Percentiles rank a stretch among this genome's conserved stretches.
Evolutionary conservation across 352 stramenopile genomes (phyloP).

Genomic region (Nothophytophthora sp.): DNA sequence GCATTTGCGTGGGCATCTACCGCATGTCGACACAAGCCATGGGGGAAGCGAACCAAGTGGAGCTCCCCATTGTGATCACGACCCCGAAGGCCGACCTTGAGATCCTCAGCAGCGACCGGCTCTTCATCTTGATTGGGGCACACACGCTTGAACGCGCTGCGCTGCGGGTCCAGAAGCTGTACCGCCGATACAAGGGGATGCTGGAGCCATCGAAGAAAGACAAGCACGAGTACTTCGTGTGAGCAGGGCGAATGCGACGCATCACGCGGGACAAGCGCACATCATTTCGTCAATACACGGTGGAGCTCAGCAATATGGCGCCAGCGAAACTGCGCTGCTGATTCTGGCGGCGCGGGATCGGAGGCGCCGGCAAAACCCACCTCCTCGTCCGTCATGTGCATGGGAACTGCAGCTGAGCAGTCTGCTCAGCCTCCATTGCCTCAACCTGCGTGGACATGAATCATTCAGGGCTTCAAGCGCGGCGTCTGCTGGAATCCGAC

Average conservation of each 20-base stretch:
- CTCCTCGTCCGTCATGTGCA: too few species aligned
- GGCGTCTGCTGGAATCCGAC: too few species aligned
- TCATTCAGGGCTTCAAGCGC: too few species aligned
- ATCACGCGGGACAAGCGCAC: not conserved
- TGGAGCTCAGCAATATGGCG: too few species aligned
- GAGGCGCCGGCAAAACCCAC: too few species aligned
- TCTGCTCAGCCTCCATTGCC: too few species aligned
- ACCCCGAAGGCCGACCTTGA: constrained; percentile 54
- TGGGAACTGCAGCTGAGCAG: too few species aligned
- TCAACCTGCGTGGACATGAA: too few species aligned
- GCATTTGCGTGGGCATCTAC: constrained; percentile 77
- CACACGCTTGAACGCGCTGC: constrained; percentile 75
- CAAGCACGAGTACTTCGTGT: constrained; percentile 9
- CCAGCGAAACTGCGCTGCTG: too few species aligned
- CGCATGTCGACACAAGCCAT: constrained; percentile 59
- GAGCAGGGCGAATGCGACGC: not conserved
- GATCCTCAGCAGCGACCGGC: constrained; percentile 48
- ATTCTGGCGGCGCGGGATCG: too few species aligned
- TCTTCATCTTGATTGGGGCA: constrained; percentile 78
- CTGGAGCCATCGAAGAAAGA: constrained; percentile 2
- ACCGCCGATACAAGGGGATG: constrained; percentile 29
- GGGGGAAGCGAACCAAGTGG: constrained; percentile 31
- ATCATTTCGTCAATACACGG: too few species aligned
- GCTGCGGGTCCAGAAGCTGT: constrained; percentile 53
- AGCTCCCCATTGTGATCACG: constrained; percentile 80